These are phyloP conservation scores for Helicocarpus griseus DNA, from an alignment of 2,329 filamentous ascomycete species.

Conservation along the genomic window DNA sequence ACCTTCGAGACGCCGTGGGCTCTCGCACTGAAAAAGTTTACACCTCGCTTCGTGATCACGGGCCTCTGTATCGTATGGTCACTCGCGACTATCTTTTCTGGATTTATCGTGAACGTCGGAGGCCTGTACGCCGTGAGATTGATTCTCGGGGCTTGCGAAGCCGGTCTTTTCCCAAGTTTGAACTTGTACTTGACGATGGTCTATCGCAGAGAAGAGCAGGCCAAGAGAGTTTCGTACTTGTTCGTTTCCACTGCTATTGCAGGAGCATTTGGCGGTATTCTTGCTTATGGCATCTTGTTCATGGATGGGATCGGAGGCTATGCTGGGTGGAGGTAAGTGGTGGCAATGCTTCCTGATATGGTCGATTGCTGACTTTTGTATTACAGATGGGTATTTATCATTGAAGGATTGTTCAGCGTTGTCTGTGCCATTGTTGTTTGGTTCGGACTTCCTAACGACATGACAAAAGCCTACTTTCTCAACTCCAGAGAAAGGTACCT, in stretches of 20 bases:
- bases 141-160: slow-evolving; percentile 30
- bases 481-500: slow-evolving; percentile 40
- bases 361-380: neutral
- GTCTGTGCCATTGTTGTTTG: slow-evolving; percentile 36
- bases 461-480: slow-evolving; percentile 40
- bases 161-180: slow-evolving; percentile 31
- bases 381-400: slow-evolving; percentile 38
- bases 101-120: slow-evolving; percentile 35
- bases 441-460: slow-evolving; percentile 41
- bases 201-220: slow-evolving; percentile 32
- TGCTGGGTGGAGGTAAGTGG: slow-evolving; percentile 38
- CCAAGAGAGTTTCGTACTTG: slow-evolving; percentile 32
- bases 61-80: slow-evolving; percentile 38
- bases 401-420: slow-evolving; percentile 40
- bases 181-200: slow-evolving; percentile 34
- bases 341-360: neutral
- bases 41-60: slow-evolving; percentile 33
- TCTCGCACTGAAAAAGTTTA: slow-evolving; percentile 40
- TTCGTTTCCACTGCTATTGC: slow-evolving; percentile 32
- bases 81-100: slow-evolving; percentile 40
- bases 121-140: slow-evolving; percentile 33
- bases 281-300: slow-evolving; percentile 29
- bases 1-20: slow-evolving; percentile 40
- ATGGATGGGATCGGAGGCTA: slow-evolving; percentile 40
- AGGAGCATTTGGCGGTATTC: slow-evolving; percentile 31